Base-by-base conservation (phyloP, 2,329 filamentous ascomycete genomes). In the Alternaria tenuissima region DNA sequence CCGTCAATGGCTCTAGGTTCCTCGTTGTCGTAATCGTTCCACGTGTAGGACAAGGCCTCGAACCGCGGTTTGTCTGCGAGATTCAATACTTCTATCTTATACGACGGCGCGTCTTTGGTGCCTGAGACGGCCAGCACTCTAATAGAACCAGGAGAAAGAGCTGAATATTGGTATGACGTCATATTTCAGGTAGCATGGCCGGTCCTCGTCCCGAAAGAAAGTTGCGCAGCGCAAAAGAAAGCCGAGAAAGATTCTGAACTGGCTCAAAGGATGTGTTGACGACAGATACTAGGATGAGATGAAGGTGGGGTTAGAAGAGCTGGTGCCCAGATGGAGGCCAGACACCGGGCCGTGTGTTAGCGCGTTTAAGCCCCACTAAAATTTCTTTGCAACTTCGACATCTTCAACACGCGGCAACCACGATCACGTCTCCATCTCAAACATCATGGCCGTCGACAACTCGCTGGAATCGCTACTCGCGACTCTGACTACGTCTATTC, bases 401-500 rank as follows among this genome's bases (percentile, higher is more conserved):
- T 52, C 28, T 26, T n/a, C 36, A 24, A n/a, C 26, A 26, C 49
- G 52, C 56, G 28, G 38, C 60, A 26, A 53, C 20, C 24, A 61
- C 53, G n/a, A 61, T 36, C 49, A 42, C 61, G 30, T 41, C 38
- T 26, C 9, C 36, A 36, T 38, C 43, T 30, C 30, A 49, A 58
- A 63, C 32, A 57, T n/a, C 36, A 79, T 80, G 77, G 76, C 77
- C 1, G 74, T 77, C 51, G 73, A 78, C 52, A 79, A 78, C 47
- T 78, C 79, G 7, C 64, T 82, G 5, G 64, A 74, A 51, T 74
- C 78, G 52, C 74, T 82, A 8, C 76, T 84, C 14, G 69, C 75
- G 28, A 80, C 74, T 42, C 79, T 85, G 18, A 83, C 84, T 0
- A 85, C 88, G 0, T 88, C 91, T 0, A 84, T 90, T 46, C 88